Evolutionary conservation across 2,329 filamentous ascomycete genomes (phyloP), one percentile per base, ranked within the genome.

Genomic region (Aureobasidium sp.): DNA sequence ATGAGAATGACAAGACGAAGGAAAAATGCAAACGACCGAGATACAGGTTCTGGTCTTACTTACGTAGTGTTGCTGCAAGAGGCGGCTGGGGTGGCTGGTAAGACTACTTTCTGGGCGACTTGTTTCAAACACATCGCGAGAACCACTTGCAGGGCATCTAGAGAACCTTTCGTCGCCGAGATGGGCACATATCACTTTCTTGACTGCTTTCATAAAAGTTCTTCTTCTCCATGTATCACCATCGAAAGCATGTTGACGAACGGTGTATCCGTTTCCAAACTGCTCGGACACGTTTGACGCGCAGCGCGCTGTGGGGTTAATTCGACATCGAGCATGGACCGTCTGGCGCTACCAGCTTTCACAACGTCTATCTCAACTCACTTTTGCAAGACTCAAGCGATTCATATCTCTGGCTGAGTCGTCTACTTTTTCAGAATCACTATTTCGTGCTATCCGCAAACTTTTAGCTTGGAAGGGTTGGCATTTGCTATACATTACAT

Each of bases 61-160:
- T 59, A 59, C 55, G 55, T 59, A 59, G 55, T 59, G 43, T 43
- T 59, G 55, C 55, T 59, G 55, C 55, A 59, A 48, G 55, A 59
- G 55, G 55, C 43, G 55, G 55, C 55, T 59, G 55, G 55, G 55
- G 43, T 59, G 55, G 55, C 55, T 48, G 53, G 53, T 57, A 46
- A 46, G 32, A 48, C 55, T 59, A 29, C 41, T 48, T 32, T 15
- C 41, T 24, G 39, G 20, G 27, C 55, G 20, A 59, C 24, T 43
- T 48, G 24, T 48, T 39, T 29, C 34, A 29, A 20, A 36, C 8
- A 7, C 53, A 46, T 44, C 41, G 46, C 53, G 51, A 55, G 20
- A 39, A 34, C 36, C 39, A 46, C 53, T 36, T 37, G 7, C 55
- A 13, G 13, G 13, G 20, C 37, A 34, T n/a, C 43, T 46, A 17